Percentiles rank a stretch among this genome's conserved stretches.
phyloP scores from a whole-genome alignment of 768 basidiomycete genomes.

The Tulasnella sp. region DNA sequence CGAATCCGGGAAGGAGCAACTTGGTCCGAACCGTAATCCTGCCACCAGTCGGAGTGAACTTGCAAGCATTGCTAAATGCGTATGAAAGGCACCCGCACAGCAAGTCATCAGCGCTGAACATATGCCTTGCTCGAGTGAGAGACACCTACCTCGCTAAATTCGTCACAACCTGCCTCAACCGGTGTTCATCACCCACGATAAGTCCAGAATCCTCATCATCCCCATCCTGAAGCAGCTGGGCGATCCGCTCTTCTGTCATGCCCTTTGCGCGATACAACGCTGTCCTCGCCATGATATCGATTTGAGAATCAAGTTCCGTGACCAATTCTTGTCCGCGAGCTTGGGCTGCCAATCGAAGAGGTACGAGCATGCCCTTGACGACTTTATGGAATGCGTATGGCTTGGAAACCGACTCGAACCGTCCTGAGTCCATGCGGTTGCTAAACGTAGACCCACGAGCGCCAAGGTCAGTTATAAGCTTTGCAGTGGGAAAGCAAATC shows the following conservation, averaged over 20 bases:
- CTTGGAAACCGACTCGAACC: slow-evolving; percentile 45
- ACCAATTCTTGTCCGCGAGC: slow-evolving; percentile 26
- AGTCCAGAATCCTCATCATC: slow-evolving; percentile 24
- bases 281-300: slow-evolving; percentile 28
- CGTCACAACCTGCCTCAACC: slow-evolving; percentile 28
- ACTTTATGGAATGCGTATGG: slow-evolving; percentile 39
- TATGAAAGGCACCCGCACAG: not conserved
- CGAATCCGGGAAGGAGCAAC: slow-evolving; percentile 23
- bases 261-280: slow-evolving; percentile 21
- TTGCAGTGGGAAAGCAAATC: not conserved
- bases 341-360: slow-evolving; percentile 28
- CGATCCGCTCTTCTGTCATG: slow-evolving; percentile 8
- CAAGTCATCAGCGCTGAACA: not conserved
- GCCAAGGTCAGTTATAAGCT: not conserved
- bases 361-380: slow-evolving; percentile 36
- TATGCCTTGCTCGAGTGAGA: no score
- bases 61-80: slow-evolving; percentile 27
- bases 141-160: slow-evolving; percentile 23
- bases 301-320: slow-evolving; percentile 26
- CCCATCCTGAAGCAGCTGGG: slow-evolving; percentile 3
- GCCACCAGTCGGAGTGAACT: slow-evolving; percentile 29
- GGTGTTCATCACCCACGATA: slow-evolving; percentile 33
- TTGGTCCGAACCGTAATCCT: slow-evolving; percentile 25
- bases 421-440: slow-evolving; percentile 58
- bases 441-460: slow-evolving; percentile 26